phyloP scores from a whole-genome alignment of 306 rosid genomes.

The Astragalus glycyphyllos region DNA sequence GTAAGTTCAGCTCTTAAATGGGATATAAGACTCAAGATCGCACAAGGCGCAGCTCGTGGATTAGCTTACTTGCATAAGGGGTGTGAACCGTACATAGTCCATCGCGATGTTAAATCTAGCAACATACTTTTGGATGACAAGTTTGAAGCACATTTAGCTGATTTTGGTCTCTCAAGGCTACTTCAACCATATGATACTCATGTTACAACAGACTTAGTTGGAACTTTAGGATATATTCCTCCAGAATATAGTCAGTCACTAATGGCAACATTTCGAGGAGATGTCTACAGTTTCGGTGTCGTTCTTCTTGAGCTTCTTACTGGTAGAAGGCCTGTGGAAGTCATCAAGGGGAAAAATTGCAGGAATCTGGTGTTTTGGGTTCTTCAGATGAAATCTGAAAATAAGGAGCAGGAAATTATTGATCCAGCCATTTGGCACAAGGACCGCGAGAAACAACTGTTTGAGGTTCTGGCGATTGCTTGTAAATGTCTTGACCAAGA shows the following conservation, averaged over 20 bases:
- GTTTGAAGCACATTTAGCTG: constrained; percentile 80
- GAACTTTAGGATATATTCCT: constrained; percentile 84
- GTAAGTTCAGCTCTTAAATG: constrained; percentile 61
- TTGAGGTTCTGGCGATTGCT: constrained; percentile 66
- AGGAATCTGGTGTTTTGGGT: constrained; percentile 78
- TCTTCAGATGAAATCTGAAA: constrained; percentile 69
- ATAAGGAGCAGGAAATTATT: constrained; percentile 65
- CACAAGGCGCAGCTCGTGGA: constrained; percentile 74
- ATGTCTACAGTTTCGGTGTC: constrained; percentile 83
- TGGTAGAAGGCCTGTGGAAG: constrained; percentile 75
- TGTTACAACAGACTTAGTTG: constrained; percentile 79
- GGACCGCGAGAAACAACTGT: constrained; percentile 64
- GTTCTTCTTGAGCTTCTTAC: constrained; percentile 87
- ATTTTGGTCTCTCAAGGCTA: constrained; percentile 79
- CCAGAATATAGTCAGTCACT: constrained; percentile 82
- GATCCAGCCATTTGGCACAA: constrained; percentile 68
- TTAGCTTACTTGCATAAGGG: constrained; percentile 78
- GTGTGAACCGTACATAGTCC: constrained; percentile 77
- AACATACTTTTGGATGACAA: constrained; percentile 75
- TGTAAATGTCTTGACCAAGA: constrained; percentile 70
- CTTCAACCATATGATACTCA: constrained; percentile 79
- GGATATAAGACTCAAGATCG: constrained; percentile 76
- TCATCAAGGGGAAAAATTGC: constrained; percentile 73
- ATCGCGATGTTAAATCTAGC: constrained; percentile 81
- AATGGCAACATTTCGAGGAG: constrained; percentile 75